phyloP scores from a whole-genome alignment of 371 early-diverging fungal species.

The Chytridium lagenaria region DNA sequence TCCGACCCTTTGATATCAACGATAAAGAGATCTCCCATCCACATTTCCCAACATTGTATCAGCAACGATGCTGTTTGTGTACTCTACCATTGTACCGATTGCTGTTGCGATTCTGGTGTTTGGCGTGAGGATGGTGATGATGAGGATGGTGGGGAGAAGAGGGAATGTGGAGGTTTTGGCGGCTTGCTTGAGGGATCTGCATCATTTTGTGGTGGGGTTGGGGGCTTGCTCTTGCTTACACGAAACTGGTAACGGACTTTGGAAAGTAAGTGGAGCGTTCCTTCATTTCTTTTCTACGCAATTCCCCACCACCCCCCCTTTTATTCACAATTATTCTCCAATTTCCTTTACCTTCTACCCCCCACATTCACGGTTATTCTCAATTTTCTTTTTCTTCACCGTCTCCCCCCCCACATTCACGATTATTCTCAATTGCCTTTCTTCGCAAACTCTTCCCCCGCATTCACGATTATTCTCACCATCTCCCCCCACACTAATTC shows the following conservation, averaged over 20 bases:
- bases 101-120: conserved; percentile 6
- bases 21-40: conserved; percentile 28
- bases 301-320: too few relatives aligned
- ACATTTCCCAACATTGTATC: conserved; percentile 34
- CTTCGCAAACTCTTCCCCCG: too few relatives aligned
- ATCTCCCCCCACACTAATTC: too few relatives aligned
- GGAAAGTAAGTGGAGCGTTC: conserved; percentile 1
- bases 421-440: too few relatives aligned
- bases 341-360: too few relatives aligned
- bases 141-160: neutral
- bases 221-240: conserved; percentile 18
- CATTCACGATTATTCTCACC: too few relatives aligned
- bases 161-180: neutral
- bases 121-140: conserved; percentile 2
- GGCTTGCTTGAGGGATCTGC: conserved; percentile 25
- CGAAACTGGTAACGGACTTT: conserved; percentile 28
- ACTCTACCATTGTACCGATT: conserved; percentile 21
- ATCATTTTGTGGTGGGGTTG: conserved; percentile 8
- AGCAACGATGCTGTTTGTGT: conserved; percentile 12
- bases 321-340: too few relatives aligned
- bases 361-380: too few relatives aligned
- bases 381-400: neutral
- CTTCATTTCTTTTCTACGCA: too few relatives aligned
- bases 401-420: too few relatives aligned
- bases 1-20: conserved; percentile 26